phyloP scores from a whole-genome alignment of 768 basidiomycete species.

The Kwoniella pini region DNA sequence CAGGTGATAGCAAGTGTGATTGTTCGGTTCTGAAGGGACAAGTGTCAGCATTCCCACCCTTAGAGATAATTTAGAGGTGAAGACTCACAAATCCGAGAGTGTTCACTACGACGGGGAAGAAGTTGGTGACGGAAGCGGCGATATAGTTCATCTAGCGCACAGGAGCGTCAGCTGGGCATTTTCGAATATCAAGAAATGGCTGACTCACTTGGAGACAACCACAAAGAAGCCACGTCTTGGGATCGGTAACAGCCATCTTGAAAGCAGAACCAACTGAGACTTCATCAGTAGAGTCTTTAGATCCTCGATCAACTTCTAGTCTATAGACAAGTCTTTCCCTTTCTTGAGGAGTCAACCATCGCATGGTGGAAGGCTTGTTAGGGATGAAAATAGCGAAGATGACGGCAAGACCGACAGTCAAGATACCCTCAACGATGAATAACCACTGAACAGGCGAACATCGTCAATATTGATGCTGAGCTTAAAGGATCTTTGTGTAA shows the following conservation, averaged over 20 bases:
- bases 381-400: constrained; percentile 58
- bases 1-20: constrained; percentile 47
- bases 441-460: constrained; percentile 28
- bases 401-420: constrained; percentile 25
- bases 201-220: constrained; percentile 4
- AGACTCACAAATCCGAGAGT: constrained; percentile 36
- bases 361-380: constrained; percentile 77
- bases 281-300: constrained; percentile 42
- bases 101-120: constrained; percentile 46
- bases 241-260: constrained; percentile 42
- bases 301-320: constrained; percentile 43
- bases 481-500: neutral
- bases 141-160: constrained; percentile 31
- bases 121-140: constrained; percentile 48
- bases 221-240: constrained; percentile 39
- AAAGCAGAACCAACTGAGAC: constrained; percentile 32
- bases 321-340: constrained; percentile 37
- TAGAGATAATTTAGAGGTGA: neutral
- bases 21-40: constrained; percentile 22
- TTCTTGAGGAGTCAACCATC: constrained; percentile 59
- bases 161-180: no score
- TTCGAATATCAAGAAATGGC: no score
- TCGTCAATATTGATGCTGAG: neutral
- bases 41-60: neutral
- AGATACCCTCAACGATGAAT: constrained; percentile 38